Evolutionary conservation across 2,329 filamentous ascomycete species (phyloP).

Genomic region (Falciphora oryzae): DNA sequence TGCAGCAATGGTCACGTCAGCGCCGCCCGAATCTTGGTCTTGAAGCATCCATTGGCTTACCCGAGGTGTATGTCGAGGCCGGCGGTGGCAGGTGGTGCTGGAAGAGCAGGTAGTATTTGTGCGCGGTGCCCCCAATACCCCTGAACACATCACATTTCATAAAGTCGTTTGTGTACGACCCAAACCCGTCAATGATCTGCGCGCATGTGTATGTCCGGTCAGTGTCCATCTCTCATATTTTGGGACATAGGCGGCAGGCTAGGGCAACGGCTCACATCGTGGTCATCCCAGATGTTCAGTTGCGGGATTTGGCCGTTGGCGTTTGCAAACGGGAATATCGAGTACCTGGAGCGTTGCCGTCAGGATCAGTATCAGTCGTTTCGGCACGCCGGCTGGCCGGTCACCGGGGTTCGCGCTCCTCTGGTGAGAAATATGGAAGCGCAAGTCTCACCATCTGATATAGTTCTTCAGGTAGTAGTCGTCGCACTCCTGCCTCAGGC

Average conservation of each 20-base stretch:
- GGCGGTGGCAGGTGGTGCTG: constrained; percentile 90
- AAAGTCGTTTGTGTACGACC: constrained; percentile 88
- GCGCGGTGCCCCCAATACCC: constrained; percentile 84
- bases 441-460: constrained; percentile 57
- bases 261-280: constrained; percentile 55
- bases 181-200: constrained; percentile 85
- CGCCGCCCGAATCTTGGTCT: background rate
- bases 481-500: constrained; percentile 77
- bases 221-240: background rate
- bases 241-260: background rate
- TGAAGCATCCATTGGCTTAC: constrained; percentile 27
- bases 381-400: background rate
- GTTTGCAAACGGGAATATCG: constrained; percentile 74
- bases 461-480: constrained; percentile 91
- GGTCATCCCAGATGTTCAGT: constrained; percentile 97
- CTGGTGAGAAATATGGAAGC: background rate
- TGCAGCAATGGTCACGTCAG: background rate
- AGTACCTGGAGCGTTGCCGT: constrained; percentile 45
- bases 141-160: constrained; percentile 77
- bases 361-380: background rate
- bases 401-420: background rate
- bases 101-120: constrained; percentile 98
- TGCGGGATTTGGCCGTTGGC: constrained; percentile 91
- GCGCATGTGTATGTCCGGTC: constrained; percentile 31
- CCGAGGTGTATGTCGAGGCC: constrained; percentile 77